Conservation (phyloP, 1,139 yeast genomes). For the Geotrichum bryndzae region DNA sequence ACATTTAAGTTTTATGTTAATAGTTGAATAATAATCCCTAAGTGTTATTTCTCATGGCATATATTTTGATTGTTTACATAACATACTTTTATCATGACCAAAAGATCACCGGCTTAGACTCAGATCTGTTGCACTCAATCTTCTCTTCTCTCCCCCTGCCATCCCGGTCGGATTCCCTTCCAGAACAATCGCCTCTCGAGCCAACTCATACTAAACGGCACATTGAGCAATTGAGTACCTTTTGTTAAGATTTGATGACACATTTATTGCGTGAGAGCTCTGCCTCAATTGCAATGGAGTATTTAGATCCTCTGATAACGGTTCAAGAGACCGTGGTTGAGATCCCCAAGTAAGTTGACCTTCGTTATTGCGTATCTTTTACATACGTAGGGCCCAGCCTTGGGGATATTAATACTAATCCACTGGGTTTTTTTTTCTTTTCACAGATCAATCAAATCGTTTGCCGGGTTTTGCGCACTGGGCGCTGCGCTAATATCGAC, state of each 20-base stretch:
- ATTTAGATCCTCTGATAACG: not conserved
- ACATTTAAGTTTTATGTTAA: too few species aligned
- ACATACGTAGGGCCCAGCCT: not conserved
- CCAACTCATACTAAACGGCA: not conserved
- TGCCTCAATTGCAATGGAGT: not conserved
- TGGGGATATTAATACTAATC: not conserved
- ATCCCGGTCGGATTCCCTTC: not conserved
- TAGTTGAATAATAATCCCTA: too few species aligned
- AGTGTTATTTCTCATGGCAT: not conserved
- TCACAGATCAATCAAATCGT: constrained; percentile 7
- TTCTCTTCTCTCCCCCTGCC: not conserved
- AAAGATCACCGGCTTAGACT: not conserved
- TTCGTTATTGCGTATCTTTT: not conserved
- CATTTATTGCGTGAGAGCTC: not conserved
- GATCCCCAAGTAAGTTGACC: constrained; percentile 2
- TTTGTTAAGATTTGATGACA: not conserved
- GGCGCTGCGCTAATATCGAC: constrained; percentile 41
- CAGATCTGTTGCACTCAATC: not conserved
- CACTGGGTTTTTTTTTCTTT: not conserved
- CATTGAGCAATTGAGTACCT: not conserved
- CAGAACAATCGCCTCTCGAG: not conserved
- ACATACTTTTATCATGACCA: not conserved
- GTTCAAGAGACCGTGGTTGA: not conserved
- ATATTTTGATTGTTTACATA: not conserved
- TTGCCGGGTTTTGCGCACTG: constrained; percentile 25